Base-by-base conservation (phyloP, 371 early-diverging fungal genomes). In the Mucor ambiguus region DNA sequence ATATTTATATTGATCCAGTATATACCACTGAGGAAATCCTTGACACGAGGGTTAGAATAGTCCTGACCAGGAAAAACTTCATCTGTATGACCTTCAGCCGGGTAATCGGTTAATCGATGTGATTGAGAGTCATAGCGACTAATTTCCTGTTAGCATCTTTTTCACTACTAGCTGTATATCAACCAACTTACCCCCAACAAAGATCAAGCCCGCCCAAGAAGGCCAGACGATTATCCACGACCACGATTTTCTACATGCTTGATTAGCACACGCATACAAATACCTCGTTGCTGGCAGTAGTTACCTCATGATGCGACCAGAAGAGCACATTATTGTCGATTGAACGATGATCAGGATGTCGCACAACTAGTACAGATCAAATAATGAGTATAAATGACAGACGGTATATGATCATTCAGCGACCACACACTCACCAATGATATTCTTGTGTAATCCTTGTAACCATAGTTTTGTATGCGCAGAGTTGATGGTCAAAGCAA, bases 161-260 rank as follows among this genome's bases (percentile, higher is more conserved):
- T 9, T 9, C 33, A 9, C 33, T 8, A 33, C 1, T 33, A 33
- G 33, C 33, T 33, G 33, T 33, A 20, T n/a, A 44, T n/a, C 20
- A 44, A 3, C 6, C 8, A 9, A 44, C 24, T 67, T 71, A 79
- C 67, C 94, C 94, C 75, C 87, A 86, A 69, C 30, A 96, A 62
- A 96, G 74, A 71, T 97, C 97, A 32, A 97, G 81, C 0, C 97
- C 97, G 59, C 97, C 97, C 44, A 95, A 85, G 67, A 94, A 97
- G 11, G 93, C 95, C 55, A 94, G 71, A 32, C 87, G 81, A 64
- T 89, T 85, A 76, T 97, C 97, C 1, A 97, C 83, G 3, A 96
- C 85, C 2, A 91, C 90, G 28, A 95, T 87, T 87, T 97, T 97
- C 83, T 95, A 60, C 16, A 57, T n/a, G n/a, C n/a, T n/a, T n/a